Percentiles rank a stretch among this genome's conserved stretches.
Conservation (phyloP, 352 stramenopile species). For the Pythium apleroticum region DNA sequence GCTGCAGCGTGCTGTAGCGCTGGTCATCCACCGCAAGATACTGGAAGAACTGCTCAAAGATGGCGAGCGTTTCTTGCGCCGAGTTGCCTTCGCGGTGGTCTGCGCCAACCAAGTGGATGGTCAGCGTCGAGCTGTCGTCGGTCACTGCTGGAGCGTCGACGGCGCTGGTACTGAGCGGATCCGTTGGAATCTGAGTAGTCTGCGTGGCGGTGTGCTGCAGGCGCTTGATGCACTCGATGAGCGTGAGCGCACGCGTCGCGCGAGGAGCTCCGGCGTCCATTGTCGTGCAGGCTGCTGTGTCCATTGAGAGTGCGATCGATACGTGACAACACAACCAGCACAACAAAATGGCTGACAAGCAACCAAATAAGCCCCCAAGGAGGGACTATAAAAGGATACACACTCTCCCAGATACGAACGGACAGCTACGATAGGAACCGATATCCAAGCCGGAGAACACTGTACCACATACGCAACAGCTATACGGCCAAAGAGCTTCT, state of each 20-base stretch:
- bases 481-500: conserved; percentile 18
- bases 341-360: conserved; percentile 7
- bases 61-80: conserved; percentile 47
- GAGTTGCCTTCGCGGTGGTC: conserved; percentile 78
- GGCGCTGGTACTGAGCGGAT: not conserved
- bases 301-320: conserved; percentile 1
- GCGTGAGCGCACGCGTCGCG: conserved; percentile 28
- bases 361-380: not conserved
- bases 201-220: conserved; percentile 17
- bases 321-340: no score
- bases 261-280: not conserved
- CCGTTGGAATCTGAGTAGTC: not conserved
- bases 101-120: conserved; percentile 67
- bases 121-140: conserved; percentile 27
- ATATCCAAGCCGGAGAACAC: not conserved
- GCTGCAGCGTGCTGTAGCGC: conserved; percentile 35
- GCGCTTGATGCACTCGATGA: conserved; percentile 39
- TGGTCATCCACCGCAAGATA: conserved; percentile 34
- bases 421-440: not conserved
- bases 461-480: conserved; percentile 2
- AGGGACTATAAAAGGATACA: not conserved
- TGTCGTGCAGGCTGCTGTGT: not conserved
- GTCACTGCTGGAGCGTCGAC: not conserved
- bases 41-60: conserved; percentile 56
- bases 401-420: not conserved